Conservation (phyloP, 2,329 filamentous ascomycete genomes). For the Sporothrix mexicana region DNA sequence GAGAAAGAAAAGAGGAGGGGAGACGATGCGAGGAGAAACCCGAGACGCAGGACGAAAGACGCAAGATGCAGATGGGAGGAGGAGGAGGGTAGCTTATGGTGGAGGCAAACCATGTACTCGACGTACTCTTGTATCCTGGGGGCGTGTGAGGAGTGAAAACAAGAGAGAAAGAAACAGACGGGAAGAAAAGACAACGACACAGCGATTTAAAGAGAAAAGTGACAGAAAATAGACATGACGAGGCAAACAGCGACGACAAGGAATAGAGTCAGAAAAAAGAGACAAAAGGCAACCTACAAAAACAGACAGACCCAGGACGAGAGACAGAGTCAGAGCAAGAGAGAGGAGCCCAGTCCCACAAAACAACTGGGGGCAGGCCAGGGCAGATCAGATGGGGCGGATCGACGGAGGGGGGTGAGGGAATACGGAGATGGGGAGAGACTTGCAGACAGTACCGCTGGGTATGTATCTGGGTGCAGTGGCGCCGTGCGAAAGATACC, state of each 20-base stretch:
- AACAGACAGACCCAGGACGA: background rate
- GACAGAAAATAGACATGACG: slow-evolving; percentile 18
- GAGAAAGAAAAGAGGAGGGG: slow-evolving; percentile 21
- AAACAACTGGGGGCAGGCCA: slow-evolving; percentile 21
- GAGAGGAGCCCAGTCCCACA: slow-evolving; percentile 30
- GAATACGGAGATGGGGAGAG: background rate
- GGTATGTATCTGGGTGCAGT: background rate
- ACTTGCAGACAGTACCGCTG: background rate
- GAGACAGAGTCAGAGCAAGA: slow-evolving; percentile 21
- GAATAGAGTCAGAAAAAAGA: background rate
- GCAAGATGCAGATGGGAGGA: slow-evolving; percentile 19
- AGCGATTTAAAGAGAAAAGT: background rate
- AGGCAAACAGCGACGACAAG: background rate
- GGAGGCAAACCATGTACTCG: background rate
- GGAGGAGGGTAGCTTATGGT: background rate
- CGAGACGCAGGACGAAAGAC: slow-evolving; percentile 15
- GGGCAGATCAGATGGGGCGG: slow-evolving; percentile 34
- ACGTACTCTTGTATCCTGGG: slow-evolving; percentile 4
- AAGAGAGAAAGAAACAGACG: slow-evolving; percentile 32
- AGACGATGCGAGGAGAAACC: slow-evolving; percentile 6
- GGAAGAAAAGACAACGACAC: slow-evolving; percentile 34
- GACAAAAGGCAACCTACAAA: background rate
- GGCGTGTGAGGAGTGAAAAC: background rate
- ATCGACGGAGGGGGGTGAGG: slow-evolving; percentile 29
- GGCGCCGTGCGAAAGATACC: background rate